A percentile compares a stretch with the other conserved stretches of the same genome.
Conservation (phyloP, 345 rosid species). For the Conringia planisiliqua region DNA sequence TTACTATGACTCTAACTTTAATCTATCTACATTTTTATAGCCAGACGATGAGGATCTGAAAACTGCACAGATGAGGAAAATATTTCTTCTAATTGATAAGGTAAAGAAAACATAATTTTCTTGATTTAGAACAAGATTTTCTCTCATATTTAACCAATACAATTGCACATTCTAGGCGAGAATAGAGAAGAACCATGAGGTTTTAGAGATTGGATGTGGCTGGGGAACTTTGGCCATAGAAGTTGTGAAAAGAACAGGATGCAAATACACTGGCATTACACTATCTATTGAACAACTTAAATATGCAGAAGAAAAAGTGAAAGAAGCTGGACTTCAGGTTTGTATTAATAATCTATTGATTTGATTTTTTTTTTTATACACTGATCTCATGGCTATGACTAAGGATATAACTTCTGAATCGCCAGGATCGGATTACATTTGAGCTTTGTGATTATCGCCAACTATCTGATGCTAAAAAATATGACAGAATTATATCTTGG, state of each 20-base stretch:
- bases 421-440: slow-evolving; percentile 55
- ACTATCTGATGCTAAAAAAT: background rate
- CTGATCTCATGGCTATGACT: background rate
- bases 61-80: slow-evolving; percentile 75
- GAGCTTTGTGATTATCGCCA: slow-evolving; percentile 69
- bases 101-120: slow-evolving; percentile 32
- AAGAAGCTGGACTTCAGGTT: slow-evolving; percentile 86
- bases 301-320: slow-evolving; percentile 59
- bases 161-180: slow-evolving; percentile 41
- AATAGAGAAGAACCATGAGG: slow-evolving; percentile 49
- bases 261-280: slow-evolving; percentile 82
- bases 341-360: background rate
- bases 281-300: slow-evolving; percentile 67
- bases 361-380: background rate
- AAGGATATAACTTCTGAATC: background rate
- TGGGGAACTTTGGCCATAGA: slow-evolving; percentile 90
- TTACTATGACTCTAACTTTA: background rate
- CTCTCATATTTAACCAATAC: background rate
- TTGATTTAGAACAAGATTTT: background rate
- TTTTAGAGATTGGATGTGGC: slow-evolving; percentile 85
- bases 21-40: slow-evolving; percentile 24
- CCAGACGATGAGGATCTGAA: slow-evolving; percentile 51
- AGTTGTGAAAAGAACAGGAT: slow-evolving; percentile 73
- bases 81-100: slow-evolving; percentile 58
- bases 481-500: slow-evolving; percentile 69